Evolutionary conservation across 306 rosid genomes (phyloP).

Genomic region (Crotalaria pallida): DNA sequence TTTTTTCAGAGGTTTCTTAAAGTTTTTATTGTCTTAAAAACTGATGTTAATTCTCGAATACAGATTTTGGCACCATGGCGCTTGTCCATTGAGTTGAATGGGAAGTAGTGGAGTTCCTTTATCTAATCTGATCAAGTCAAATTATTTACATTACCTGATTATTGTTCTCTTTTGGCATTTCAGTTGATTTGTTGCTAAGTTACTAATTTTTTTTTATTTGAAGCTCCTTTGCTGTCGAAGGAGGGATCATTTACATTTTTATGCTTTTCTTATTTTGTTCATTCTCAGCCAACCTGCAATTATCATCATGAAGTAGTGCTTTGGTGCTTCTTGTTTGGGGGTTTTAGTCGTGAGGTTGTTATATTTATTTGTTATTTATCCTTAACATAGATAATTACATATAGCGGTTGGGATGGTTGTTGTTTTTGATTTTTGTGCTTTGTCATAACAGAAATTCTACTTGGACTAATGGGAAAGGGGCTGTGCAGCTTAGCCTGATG

Average conservation of each 20-base stretch:
- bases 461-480: constrained; percentile 38
- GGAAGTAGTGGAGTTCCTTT: constrained; percentile 46
- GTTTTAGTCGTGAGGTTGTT: constrained; percentile 17
- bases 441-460: constrained; percentile 47
- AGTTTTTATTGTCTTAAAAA: constrained; percentile 16
- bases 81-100: constrained; percentile 41
- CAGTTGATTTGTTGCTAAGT: constrained; percentile 21
- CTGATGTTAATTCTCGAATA: constrained; percentile 52
- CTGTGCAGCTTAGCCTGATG: constrained; percentile 35
- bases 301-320: constrained; percentile 22
- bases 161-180: constrained; percentile 29
- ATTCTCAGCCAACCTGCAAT: constrained; percentile 5
- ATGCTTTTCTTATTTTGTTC: background rate
- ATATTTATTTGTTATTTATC: constrained; percentile 20
- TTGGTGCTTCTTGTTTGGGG: constrained; percentile 21
- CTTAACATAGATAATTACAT: constrained; percentile 9
- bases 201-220: constrained; percentile 24
- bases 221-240: constrained; percentile 24
- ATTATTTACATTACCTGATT: constrained; percentile 19
- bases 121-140: constrained; percentile 26
- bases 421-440: constrained; percentile 40
- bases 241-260: constrained; percentile 8
- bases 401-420: constrained; percentile 35
- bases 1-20: constrained; percentile 23
- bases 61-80: constrained; percentile 53